phyloP scores from a whole-genome alignment of 768 basidiomycete genomes.

The Amanita subjunquillea region DNA sequence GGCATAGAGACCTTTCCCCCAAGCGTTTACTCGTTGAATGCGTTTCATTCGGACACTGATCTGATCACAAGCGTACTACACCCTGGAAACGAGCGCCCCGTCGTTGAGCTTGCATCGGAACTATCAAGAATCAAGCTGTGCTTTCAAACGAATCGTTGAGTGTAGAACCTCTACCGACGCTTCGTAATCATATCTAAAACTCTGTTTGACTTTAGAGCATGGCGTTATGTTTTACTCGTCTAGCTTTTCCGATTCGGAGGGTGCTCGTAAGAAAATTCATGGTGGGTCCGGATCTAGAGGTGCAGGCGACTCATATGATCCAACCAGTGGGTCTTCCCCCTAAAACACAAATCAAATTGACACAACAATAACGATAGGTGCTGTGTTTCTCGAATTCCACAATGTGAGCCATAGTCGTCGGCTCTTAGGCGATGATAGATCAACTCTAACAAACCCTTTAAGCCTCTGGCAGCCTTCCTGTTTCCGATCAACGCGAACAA shows the following conservation, averaged over 20 bases:
- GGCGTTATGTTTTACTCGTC: conserved; percentile 73
- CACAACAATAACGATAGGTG: conserved; percentile 25
- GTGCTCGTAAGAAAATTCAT: conserved; percentile 63
- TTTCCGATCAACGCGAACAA: conserved; percentile 43
- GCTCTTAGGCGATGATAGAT: not conserved
- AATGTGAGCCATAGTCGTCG: conserved; percentile 26
- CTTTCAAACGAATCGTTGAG: conserved; percentile 66
- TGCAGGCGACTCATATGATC: conserved; percentile 47
- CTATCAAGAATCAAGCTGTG: conserved; percentile 49
- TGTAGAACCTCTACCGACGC: not conserved
- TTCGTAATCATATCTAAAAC: not conserved
- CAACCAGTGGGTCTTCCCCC: conserved; percentile 34
- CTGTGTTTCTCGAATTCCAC: conserved; percentile 63
- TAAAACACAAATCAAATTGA: not conserved
- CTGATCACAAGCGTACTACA: conserved; percentile 32
- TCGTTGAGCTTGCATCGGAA: conserved; percentile 43
- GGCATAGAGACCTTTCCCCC: conserved; percentile 20
- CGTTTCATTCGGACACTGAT: conserved; percentile 33
- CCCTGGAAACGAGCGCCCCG: conserved; percentile 12
- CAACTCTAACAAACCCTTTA: not conserved
- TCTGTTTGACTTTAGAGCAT: conserved; percentile 33
- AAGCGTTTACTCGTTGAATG: conserved; percentile 33
- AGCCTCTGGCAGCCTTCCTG: conserved; percentile 59
- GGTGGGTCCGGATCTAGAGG: conserved; percentile 55
- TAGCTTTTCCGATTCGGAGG: conserved; percentile 37